These are phyloP conservation scores for Candida gigantensis DNA, from an alignment of 1,139 yeast species.

Conservation along the genomic window DNA sequence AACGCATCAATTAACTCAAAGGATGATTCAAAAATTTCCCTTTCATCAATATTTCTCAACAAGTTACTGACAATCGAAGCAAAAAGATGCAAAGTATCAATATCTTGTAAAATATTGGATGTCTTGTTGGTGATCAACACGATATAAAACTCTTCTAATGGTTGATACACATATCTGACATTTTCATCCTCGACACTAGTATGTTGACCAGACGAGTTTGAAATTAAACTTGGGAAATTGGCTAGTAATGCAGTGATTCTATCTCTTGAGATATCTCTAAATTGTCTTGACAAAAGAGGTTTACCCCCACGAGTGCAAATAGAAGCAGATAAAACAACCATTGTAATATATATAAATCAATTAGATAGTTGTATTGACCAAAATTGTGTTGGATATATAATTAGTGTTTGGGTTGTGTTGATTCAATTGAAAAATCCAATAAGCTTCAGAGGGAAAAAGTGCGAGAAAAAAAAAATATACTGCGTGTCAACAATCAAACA, in stretches of 20 bases:
- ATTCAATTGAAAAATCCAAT: slow-evolving; percentile 3
- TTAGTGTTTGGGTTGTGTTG: slow-evolving; percentile 6
- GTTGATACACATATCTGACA: slow-evolving; percentile 93
- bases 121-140: slow-evolving; percentile 89
- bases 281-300: slow-evolving; percentile 90
- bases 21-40: slow-evolving; percentile 80
- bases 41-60: slow-evolving; percentile 74
- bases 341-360: slow-evolving; percentile 8
- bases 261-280: slow-evolving; percentile 81
- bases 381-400: slow-evolving; percentile 1
- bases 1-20: slow-evolving; percentile 90
- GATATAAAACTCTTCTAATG: slow-evolving; percentile 90
- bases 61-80: slow-evolving; percentile 78
- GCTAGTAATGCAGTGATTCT: slow-evolving; percentile 85
- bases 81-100: slow-evolving; percentile 86
- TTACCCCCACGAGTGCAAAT: slow-evolving; percentile 95
- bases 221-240: slow-evolving; percentile 79
- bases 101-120: slow-evolving; percentile 92
- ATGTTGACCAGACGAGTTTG: slow-evolving; percentile 75
- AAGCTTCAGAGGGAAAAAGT: too few species aligned
- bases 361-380: too few species aligned
- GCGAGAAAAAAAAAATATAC: slow-evolving; percentile 1
- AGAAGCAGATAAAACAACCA: slow-evolving; percentile 82
- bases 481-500: slow-evolving; percentile 11
- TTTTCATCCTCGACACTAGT: slow-evolving; percentile 93